Evolutionary conservation across 1,139 yeast genomes (phyloP).

Genomic region (Debaryomyces psychrophilus): DNA sequence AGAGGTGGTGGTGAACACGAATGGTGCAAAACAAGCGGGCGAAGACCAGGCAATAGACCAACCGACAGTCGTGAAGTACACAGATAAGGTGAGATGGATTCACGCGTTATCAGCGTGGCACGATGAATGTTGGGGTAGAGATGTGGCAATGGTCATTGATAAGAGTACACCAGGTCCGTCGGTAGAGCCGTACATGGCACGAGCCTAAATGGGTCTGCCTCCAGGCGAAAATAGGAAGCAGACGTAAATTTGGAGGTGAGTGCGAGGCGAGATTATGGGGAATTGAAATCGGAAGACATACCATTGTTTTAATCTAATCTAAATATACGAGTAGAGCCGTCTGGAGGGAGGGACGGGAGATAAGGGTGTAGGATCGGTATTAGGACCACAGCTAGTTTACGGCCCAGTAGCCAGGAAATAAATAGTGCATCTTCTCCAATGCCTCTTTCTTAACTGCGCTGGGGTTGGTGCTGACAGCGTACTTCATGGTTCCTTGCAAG

Average conservation of each 20-base stretch:
- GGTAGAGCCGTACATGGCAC: too few relatives aligned
- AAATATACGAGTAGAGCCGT: background rate
- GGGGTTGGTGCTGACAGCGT: slow-evolving; percentile 78
- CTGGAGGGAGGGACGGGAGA: background rate
- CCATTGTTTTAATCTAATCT: background rate
- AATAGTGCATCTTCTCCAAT: slow-evolving; percentile 76
- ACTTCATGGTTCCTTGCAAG: slow-evolving; percentile 77
- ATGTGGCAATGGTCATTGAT: too few relatives aligned
- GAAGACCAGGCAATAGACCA: too few relatives aligned
- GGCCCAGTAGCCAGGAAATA: slow-evolving; percentile 95
- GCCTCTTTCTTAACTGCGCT: slow-evolving; percentile 73
- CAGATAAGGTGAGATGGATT: too few relatives aligned
- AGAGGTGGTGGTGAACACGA: too few relatives aligned
- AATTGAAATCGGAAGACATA: background rate
- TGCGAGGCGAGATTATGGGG: background rate
- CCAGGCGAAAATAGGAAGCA: too few relatives aligned
- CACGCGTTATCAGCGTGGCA: too few relatives aligned
- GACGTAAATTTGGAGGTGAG: background rate
- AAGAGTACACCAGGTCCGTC: too few relatives aligned
- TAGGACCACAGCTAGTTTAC: slow-evolving; percentile 15
- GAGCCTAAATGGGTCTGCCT: too few relatives aligned
- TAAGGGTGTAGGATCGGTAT: background rate
- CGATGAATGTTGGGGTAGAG: too few relatives aligned
- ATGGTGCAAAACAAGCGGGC: too few relatives aligned
- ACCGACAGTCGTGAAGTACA: too few relatives aligned